Evolutionary conservation across 306 rosid genomes (phyloP).

Genomic region (Trichosanthes cucumerina): DNA sequence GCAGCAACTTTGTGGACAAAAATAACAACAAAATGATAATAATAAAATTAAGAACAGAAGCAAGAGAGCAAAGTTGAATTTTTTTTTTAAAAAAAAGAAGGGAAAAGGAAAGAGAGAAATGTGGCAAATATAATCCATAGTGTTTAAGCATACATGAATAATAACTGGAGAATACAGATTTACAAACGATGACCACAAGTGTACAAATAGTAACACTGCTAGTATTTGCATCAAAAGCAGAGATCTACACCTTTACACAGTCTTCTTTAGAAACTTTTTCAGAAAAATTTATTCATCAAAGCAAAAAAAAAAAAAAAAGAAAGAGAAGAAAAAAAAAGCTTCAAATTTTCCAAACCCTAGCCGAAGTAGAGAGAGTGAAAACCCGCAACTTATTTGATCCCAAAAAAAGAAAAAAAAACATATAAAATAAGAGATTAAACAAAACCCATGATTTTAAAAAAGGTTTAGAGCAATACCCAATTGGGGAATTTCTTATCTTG

Average conservation of each 20-base stretch:
- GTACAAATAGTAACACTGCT: slow-evolving; percentile 10
- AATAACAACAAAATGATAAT: background rate
- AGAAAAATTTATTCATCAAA: background rate
- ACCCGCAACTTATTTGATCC: background rate
- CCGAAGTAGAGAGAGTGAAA: background rate
- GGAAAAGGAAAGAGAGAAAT: background rate
- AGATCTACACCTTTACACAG: slow-evolving; percentile 10
- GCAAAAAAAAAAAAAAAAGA: background rate
- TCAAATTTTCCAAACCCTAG: slow-evolving; percentile 12
- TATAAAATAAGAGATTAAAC: background rate
- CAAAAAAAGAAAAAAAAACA: background rate
- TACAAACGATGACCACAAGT: background rate
- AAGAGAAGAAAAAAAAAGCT: background rate
- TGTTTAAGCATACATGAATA: background rate
- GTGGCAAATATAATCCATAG: background rate
- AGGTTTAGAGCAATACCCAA: slow-evolving; percentile 9
- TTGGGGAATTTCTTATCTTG: background rate
- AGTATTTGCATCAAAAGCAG: slow-evolving; percentile 15
- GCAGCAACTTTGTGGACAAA: background rate
- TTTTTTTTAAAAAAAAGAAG: too few relatives aligned
- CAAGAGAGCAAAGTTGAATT: background rate
- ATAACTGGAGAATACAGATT: background rate
- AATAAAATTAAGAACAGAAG: background rate
- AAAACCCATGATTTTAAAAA: background rate
- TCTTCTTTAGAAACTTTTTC: slow-evolving; percentile 4